A percentile compares a stretch with the other conserved stretches of the same genome.
These are phyloP conservation scores for Alternaria panax DNA, from an alignment of 2,329 filamentous ascomycete genomes.

Conservation along the genomic window DNA sequence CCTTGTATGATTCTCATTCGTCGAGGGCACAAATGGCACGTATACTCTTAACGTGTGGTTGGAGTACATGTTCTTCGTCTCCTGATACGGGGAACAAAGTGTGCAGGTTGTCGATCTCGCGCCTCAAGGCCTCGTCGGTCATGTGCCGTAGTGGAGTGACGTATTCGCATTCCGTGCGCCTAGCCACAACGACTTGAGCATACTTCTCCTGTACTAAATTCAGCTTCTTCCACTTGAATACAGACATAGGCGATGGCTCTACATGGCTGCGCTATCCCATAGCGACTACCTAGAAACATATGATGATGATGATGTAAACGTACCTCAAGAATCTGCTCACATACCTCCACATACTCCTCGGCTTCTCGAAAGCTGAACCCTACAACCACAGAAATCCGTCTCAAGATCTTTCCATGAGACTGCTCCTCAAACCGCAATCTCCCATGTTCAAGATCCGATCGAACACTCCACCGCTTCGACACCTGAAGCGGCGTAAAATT, in stretches of 20 bases:
- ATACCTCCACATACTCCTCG: conserved; percentile 11
- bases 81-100: conserved; percentile 9
- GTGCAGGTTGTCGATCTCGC: conserved; percentile 9
- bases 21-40: neutral
- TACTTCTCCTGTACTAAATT: conserved; percentile 3
- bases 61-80: neutral
- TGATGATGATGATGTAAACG: neutral
- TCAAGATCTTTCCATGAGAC: neutral
- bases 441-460: conserved; percentile 17
- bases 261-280: neutral
- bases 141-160: neutral
- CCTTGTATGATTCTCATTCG: neutral
- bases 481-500: conserved; percentile 4
- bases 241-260: neutral
- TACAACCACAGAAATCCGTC: conserved; percentile 7
- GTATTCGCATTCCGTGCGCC: conserved; percentile 6
- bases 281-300: neutral
- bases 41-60: conserved; percentile 6
- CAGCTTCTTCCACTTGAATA: neutral
- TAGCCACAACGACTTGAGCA: conserved; percentile 10
- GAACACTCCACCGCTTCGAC: conserved; percentile 11
- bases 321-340: conserved; percentile 14
- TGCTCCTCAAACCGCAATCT: conserved; percentile 13
- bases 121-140: conserved; percentile 1
- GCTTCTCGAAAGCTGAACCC: conserved; percentile 18